These are phyloP conservation scores for Xylariaceae sp. DNA, from an alignment of 2,329 filamentous ascomycete species.

Conservation along the genomic window DNA sequence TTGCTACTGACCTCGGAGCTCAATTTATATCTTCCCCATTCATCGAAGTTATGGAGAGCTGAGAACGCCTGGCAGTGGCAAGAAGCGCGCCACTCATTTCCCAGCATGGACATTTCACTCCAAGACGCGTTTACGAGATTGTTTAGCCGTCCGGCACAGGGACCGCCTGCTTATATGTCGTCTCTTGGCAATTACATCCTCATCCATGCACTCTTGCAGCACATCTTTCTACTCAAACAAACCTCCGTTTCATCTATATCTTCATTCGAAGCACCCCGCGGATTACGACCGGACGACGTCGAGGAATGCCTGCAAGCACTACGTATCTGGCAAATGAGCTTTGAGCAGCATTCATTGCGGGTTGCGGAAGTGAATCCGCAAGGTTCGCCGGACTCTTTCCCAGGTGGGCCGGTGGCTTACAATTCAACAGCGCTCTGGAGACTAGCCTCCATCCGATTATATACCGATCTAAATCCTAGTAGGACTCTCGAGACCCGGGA, in stretches of 20 bases:
- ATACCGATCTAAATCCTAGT: conserved; percentile 61
- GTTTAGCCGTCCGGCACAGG: conserved; percentile 48
- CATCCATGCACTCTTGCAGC: conserved; percentile 68
- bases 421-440: conserved; percentile 60
- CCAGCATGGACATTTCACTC: conserved; percentile 49
- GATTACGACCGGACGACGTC: conserved; percentile 51
- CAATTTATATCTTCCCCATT: conserved; percentile 51
- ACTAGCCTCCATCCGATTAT: conserved; percentile 60
- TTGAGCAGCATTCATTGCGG: conserved; percentile 52
- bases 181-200: conserved; percentile 67
- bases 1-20: conserved; percentile 56
- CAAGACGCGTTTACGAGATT: conserved; percentile 55
- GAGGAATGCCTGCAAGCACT: conserved; percentile 54
- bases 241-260: conserved; percentile 49
- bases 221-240: conserved; percentile 66
- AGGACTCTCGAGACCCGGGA: conserved; percentile 63
- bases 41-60: conserved; percentile 54
- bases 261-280: conserved; percentile 47
- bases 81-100: conserved; percentile 49
- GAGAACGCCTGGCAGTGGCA: conserved; percentile 59
- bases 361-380: conserved; percentile 46
- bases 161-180: conserved; percentile 47
- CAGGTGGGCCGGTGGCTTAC: conserved; percentile 60
- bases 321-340: conserved; percentile 55
- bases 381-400: conserved; percentile 46